Conservation (phyloP, 2,329 filamentous ascomycete species). For the Calonectria leucothoes region DNA sequence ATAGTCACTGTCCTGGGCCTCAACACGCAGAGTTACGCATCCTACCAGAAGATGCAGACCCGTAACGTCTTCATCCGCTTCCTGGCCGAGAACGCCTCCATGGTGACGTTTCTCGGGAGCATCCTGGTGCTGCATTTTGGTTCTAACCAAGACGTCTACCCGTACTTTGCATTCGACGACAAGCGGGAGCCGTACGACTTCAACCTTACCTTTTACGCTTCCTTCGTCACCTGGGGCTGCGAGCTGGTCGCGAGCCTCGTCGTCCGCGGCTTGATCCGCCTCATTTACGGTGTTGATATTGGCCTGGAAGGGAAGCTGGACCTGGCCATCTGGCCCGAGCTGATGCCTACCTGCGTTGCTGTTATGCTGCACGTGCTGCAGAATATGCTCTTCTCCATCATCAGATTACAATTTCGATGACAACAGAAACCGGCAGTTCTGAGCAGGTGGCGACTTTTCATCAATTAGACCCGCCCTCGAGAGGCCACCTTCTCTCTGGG, state of each 20-base stretch:
- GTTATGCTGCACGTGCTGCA: constrained; percentile 77
- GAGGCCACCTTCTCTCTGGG: not conserved
- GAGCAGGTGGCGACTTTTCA: not conserved
- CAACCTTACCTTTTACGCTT: constrained; percentile 71
- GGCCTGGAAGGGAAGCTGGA: constrained; percentile 74
- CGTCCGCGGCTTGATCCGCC: constrained; percentile 68
- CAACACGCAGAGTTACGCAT: constrained; percentile 69
- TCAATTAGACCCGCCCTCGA: not conserved
- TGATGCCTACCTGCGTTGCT: constrained; percentile 73
- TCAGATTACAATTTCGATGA: constrained; percentile 68
- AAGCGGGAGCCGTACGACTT: constrained; percentile 67
- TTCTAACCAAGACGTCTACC: constrained; percentile 75
- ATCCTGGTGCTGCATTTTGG: constrained; percentile 75
- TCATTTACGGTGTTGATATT: constrained; percentile 71
- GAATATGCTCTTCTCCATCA: constrained; percentile 79
- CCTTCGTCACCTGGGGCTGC: constrained; percentile 74
- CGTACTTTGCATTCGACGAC: constrained; percentile 74
- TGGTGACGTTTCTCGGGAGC: constrained; percentile 75
- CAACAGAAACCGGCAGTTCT: not conserved
- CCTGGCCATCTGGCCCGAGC: constrained; percentile 73
- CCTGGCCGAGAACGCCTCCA: constrained; percentile 74
- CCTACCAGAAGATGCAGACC: constrained; percentile 74
- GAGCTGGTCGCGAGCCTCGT: constrained; percentile 72
- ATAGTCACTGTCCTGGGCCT: constrained; percentile 64
- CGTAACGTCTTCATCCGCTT: constrained; percentile 76